Conservation (phyloP, 805 yeast species). For the Yamadazyma olivae region DNA sequence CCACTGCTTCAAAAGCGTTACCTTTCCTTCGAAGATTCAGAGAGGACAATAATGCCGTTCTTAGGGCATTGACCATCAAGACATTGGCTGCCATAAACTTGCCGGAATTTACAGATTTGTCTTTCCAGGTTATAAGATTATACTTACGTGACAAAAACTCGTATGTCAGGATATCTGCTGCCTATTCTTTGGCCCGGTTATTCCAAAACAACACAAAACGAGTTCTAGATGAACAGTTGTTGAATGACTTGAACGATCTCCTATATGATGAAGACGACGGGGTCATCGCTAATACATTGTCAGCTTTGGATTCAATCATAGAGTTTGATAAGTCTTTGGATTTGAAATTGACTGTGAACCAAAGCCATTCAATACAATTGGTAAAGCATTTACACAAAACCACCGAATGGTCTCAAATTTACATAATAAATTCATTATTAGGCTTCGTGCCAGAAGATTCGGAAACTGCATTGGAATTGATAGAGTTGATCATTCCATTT, state of each 20-base stretch:
- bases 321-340: constrained; percentile 50
- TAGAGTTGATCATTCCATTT: constrained; percentile 65
- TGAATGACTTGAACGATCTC: constrained; percentile 48
- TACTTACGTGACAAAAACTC: constrained; percentile 49
- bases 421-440: constrained; percentile 62
- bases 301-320: constrained; percentile 62
- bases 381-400: constrained; percentile 30
- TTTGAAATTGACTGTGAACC: constrained; percentile 46
- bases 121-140: constrained; percentile 37
- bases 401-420: constrained; percentile 73
- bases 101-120: constrained; percentile 46
- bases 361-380: constrained; percentile 36
- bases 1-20: constrained; percentile 51
- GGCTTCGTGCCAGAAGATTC: constrained; percentile 67
- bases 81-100: constrained; percentile 61
- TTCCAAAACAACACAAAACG: constrained; percentile 52
- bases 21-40: constrained; percentile 55
- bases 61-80: constrained; percentile 61
- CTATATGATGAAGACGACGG: constrained; percentile 55
- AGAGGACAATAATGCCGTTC: constrained; percentile 41
- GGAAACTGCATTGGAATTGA: constrained; percentile 62
- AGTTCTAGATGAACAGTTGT: constrained; percentile 42
- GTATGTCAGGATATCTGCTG: constrained; percentile 65
- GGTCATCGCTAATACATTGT: constrained; percentile 71
- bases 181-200: constrained; percentile 63